A percentile compares a stretch with the other conserved stretches of the same genome.
These are phyloP conservation scores for Acanthamoeba lenticulata DNA, from an alignment of 208 protist species.

Conservation along the genomic window DNA sequence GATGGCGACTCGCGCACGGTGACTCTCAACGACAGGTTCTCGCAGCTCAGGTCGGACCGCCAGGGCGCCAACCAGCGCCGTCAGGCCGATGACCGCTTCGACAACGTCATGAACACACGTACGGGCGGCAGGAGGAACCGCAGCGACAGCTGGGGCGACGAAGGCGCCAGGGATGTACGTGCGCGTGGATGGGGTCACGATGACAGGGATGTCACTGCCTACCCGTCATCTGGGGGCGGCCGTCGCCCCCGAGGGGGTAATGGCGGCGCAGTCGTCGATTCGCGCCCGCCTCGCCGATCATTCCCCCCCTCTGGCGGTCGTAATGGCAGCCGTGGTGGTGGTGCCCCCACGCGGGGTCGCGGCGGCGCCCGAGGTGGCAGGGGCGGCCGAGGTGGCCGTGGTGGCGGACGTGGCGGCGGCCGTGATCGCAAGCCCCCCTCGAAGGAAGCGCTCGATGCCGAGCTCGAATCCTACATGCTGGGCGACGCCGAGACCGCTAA, in stretches of 20 bases:
- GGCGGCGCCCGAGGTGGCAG: background rate
- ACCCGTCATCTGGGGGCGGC: background rate
- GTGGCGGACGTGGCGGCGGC: background rate
- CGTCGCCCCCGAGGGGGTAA: background rate
- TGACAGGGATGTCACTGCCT: background rate
- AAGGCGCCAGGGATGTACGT: background rate
- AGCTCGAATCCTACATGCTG: conserved; percentile 33
- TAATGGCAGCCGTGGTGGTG: background rate
- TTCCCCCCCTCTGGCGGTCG: background rate
- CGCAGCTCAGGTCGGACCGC: background rate
- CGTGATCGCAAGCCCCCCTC: background rate
- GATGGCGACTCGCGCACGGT: background rate
- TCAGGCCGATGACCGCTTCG: background rate
- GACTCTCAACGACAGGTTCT: conserved; percentile 7
- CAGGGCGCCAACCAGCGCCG: background rate
- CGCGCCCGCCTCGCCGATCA: background rate
- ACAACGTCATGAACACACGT: background rate
- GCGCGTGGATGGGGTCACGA: background rate
- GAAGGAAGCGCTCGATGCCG: conserved; percentile 20
- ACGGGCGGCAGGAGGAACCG: background rate
- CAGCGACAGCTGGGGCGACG: background rate
- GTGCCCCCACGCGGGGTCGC: background rate
- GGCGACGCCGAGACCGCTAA: conserved; percentile 7
- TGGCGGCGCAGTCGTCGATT: background rate
- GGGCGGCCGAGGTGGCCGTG: background rate